phyloP scores from a whole-genome alignment of 352 stramenopile genomes.

The Phytophthora megakarya region DNA sequence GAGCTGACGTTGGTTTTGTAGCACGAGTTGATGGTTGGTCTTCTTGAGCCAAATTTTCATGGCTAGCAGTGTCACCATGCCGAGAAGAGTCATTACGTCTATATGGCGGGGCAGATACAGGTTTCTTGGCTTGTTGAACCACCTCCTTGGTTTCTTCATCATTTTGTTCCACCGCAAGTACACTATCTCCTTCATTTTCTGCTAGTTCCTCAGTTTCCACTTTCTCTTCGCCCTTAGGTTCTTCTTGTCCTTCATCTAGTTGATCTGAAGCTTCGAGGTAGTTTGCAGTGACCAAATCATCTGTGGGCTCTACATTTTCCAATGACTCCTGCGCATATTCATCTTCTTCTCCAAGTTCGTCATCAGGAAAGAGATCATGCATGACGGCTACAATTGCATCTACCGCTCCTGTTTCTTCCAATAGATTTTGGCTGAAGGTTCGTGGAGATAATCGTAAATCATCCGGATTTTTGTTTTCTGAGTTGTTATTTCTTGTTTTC shows the following conservation, averaged over 20 bases:
- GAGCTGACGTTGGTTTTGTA: conserved; percentile 27
- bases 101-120: conserved; percentile 21
- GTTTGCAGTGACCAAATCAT: neutral
- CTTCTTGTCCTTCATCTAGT: neutral
- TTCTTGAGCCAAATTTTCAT: neutral
- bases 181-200: neutral
- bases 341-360: conserved; percentile 30
- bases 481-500: conserved; percentile 39
- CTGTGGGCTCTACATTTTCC: neutral
- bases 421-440: conserved; percentile 67
- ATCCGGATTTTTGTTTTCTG: conserved; percentile 32
- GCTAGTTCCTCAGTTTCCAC: neutral
- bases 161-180: neutral
- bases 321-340: conserved; percentile 1
- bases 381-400: conserved; percentile 65
- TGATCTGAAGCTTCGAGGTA: neutral
- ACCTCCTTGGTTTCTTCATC: neutral
- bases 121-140: neutral
- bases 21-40: conserved; percentile 6
- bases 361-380: conserved; percentile 74
- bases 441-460: conserved; percentile 65
- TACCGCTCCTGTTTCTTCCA: conserved; percentile 67
- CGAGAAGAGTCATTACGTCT: neutral
- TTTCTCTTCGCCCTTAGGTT: neutral
- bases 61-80: neutral